Percentiles rank a stretch among this genome's conserved stretches.
Conservation (phyloP, 2,329 filamentous ascomycete species). For the Fusarium bulbicola region DNA sequence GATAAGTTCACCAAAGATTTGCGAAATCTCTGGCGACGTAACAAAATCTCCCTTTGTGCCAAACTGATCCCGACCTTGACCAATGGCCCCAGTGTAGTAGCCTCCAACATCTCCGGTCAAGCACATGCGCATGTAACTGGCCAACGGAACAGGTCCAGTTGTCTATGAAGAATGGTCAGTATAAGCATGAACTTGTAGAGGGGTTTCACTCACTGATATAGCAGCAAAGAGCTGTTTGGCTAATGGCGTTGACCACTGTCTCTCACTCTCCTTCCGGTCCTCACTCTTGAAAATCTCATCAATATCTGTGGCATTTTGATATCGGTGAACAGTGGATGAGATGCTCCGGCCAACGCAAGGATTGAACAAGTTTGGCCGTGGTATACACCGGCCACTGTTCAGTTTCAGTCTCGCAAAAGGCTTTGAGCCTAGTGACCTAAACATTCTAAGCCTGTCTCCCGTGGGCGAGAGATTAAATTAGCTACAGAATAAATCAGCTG, state of each 20-base stretch:
- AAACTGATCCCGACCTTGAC: slow-evolving; percentile 81
- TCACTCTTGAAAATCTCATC: slow-evolving; percentile 19
- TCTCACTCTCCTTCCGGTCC: slow-evolving; percentile 45
- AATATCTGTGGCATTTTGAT: slow-evolving; percentile 14
- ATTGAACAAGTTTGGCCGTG: slow-evolving; percentile 8
- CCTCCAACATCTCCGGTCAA: slow-evolving; percentile 89
- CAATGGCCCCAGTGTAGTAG: slow-evolving; percentile 86
- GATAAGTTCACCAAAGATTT: slow-evolving; percentile 93
- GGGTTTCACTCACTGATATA: slow-evolving; percentile 71
- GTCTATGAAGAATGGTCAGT: slow-evolving; percentile 49
- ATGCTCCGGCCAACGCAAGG: slow-evolving; percentile 38
- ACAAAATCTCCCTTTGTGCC: slow-evolving; percentile 95
- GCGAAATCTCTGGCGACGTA: slow-evolving; percentile 96
- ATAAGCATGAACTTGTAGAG: not conserved
- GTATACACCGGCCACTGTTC: slow-evolving; percentile 15
- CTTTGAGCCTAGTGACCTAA: slow-evolving; percentile 25
- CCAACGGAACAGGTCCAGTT: slow-evolving; percentile 90
- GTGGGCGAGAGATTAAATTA: not conserved
- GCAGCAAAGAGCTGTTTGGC: slow-evolving; percentile 88
- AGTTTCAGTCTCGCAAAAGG: slow-evolving; percentile 21
- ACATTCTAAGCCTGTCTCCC: slow-evolving; percentile 17
- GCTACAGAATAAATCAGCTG: not conserved
- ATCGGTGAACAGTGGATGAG: slow-evolving; percentile 33
- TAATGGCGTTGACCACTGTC: slow-evolving; percentile 90
- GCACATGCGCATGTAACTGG: slow-evolving; percentile 98